These are phyloP conservation scores for Neospora caninum DNA, from an alignment of 169 alveolate genomes.

Conservation along the genomic window DNA sequence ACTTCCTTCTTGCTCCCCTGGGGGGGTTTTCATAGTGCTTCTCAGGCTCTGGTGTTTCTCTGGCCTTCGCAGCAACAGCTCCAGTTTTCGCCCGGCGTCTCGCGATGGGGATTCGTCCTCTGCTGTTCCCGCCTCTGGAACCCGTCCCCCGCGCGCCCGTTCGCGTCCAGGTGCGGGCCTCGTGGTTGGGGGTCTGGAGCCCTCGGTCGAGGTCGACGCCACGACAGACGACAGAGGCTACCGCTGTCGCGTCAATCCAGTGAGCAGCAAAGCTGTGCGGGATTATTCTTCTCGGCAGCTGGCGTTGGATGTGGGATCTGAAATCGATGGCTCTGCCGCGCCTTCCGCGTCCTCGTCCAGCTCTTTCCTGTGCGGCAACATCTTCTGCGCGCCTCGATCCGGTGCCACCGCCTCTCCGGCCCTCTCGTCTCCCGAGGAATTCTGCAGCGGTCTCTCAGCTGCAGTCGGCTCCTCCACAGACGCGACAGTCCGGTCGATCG, in stretches of 20 bases:
- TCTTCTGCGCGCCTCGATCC: background rate
- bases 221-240: background rate
- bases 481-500: background rate
- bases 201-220: conserved; percentile 14
- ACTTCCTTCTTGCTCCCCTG: no score
- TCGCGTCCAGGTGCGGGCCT: background rate
- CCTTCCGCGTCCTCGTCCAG: background rate
- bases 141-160: no score
- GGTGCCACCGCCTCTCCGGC: background rate
- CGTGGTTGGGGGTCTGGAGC: conserved; percentile 31
- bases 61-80: no score
- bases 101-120: no score
- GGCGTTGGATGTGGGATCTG: background rate
- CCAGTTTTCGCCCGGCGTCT: no score
- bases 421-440: background rate
- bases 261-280: background rate
- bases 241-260: background rate
- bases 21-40: no score
- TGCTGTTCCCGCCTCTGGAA: no score
- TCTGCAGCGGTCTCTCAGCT: background rate
- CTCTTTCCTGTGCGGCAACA: background rate
- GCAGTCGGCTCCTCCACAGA: background rate
- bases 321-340: background rate
- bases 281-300: background rate
- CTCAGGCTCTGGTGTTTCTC: no score